phyloP scores from a whole-genome alignment of 2,329 filamentous ascomycete genomes.

The Colletotrichum ledebouriae region DNA sequence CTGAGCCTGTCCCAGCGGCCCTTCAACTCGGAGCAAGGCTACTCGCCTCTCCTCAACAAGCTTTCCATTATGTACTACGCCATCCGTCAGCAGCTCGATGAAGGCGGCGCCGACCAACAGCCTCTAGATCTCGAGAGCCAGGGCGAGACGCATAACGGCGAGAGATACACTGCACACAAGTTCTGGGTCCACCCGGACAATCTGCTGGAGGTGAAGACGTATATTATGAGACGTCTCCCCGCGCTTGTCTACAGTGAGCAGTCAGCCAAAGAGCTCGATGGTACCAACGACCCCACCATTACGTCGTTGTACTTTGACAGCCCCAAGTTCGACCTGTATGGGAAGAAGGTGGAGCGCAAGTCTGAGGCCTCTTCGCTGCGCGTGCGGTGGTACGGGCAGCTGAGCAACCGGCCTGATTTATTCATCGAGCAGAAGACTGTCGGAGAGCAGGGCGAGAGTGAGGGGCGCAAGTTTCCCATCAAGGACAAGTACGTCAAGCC shows the following conservation, averaged over 20 bases:
- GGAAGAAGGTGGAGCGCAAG: slow-evolving; percentile 82
- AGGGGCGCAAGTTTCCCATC: slow-evolving; percentile 84
- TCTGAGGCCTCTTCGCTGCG: slow-evolving; percentile 85
- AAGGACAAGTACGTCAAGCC: slow-evolving; percentile 95
- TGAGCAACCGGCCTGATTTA: slow-evolving; percentile 83
- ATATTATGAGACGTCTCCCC: slow-evolving; percentile 90
- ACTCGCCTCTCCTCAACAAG: slow-evolving; percentile 89
- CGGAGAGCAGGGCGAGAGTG: slow-evolving; percentile 79
- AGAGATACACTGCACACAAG: slow-evolving; percentile 88
- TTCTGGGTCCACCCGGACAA: slow-evolving; percentile 99
- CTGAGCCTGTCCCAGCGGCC: slow-evolving; percentile 88
- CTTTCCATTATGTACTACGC: slow-evolving; percentile 97
- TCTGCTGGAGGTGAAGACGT: slow-evolving; percentile 95
- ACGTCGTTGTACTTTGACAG: slow-evolving; percentile 98
- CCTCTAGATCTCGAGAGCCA: slow-evolving; percentile 64
- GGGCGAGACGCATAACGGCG: slow-evolving; percentile 72
- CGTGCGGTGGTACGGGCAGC: slow-evolving; percentile 90
- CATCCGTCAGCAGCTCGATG: slow-evolving; percentile 85
- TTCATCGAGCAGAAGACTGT: slow-evolving; percentile 91
- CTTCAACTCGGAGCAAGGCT: slow-evolving; percentile 92
- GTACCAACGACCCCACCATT: slow-evolving; percentile 86
- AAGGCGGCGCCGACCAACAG: slow-evolving; percentile 56
- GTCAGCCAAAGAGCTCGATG: slow-evolving; percentile 84
- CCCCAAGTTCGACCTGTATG: slow-evolving; percentile 86
- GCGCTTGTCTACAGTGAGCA: slow-evolving; percentile 94